Base-by-base conservation (phyloP, 495 filamentous ascomycete species). In the Aspergillus cavernicola region DNA sequence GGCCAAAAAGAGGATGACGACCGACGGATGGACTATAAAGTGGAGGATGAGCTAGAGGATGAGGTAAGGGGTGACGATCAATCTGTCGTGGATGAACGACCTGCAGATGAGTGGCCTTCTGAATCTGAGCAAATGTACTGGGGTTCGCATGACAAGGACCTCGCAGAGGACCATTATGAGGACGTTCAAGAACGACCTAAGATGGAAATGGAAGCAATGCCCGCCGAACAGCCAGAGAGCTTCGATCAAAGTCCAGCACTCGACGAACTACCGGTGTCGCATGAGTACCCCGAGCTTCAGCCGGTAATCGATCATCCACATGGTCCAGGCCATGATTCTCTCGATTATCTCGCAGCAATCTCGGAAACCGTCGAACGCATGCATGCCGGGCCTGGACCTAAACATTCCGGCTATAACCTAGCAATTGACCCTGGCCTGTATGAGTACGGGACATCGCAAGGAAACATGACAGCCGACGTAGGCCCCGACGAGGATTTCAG, bases 391-490 rank as follows among this genome's bases (percentile, higher is more conserved):
- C 35, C 24, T 22, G 50, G 35, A 22, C 6, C 38, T 24, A 7
- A 18, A 2, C 36, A 41, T 11, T 45, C 48, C 19, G 3, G 3
- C 2, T 13, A 50, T 22, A 48, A 56, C 11, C 18, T 52, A 2
- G 53, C 56, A 10, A 62, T 62, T 16, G 60, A 62, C 31, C 60
- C 60, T 18, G 55, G 41, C 23, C 20, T 62, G 20, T 52, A 57
- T 31, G 55, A 57, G 3, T 16, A 39, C 0, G 42, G 20, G 4
- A 15, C 22, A 9, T 4, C 32, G 9, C 43, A 36, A 13, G 41
- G 20, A 13, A 39, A 52, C 6, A 13, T 10, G 9, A 16, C 16
- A 13, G 23, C 2, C 2, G 23, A 53, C 2, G 22, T 24, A 33
- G 43, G 11, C 19, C 9, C 13, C 7, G 31, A 46, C 16, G 18